Evolutionary conservation across 306 rosid genomes (phyloP), one percentile per base, ranked within the genome.

Genomic region (Sicyos baderoa): DNA sequence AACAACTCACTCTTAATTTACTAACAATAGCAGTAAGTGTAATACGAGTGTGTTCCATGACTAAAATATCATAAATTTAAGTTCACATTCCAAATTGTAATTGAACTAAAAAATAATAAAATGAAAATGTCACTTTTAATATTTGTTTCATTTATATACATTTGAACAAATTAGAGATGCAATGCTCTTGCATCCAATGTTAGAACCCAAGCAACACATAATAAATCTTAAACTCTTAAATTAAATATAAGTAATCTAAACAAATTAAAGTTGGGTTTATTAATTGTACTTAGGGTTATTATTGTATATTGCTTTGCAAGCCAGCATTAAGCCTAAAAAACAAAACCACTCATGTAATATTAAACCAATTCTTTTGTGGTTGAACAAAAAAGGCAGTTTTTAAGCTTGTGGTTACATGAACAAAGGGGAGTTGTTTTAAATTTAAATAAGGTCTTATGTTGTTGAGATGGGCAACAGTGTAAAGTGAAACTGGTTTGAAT

Each of bases 401-500:
- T 6, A 57, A 57, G 63, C 18, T 5, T 57, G 63, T 57, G 63
- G 63, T 57, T 57, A 37, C 63, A 57, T 37, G 29, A 57, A 57
- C 63, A 57, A 57, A 57, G 63, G 18, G 29, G 14, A 29, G 47
- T 29, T 59, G 65, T 59, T 58, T 6, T 16, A 59, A 27, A 16
- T 2, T 54, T 14, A 29, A 59, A 27, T 27, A 59, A 32, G 66
- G 9, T 7, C 4, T 29, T 6, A 37, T 61, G 68, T 35, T 8
- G 49, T n/a, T 35, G 49, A n/a, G 25, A 18, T 61, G 49, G 49
- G 68, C 49, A 35, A 61, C 68, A 61, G 16, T 61, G 22, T 55
- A 44, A 67, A 82, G 72, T 77, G 52, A 22, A 72, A 79, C 49
- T 25, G 21, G 32, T 59, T 45, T 58, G 48, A n/a, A 45, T 45